These are phyloP conservation scores for Eutrema salsugineum DNA, from an alignment of 441 rosid genomes.

Conservation along the genomic window DNA sequence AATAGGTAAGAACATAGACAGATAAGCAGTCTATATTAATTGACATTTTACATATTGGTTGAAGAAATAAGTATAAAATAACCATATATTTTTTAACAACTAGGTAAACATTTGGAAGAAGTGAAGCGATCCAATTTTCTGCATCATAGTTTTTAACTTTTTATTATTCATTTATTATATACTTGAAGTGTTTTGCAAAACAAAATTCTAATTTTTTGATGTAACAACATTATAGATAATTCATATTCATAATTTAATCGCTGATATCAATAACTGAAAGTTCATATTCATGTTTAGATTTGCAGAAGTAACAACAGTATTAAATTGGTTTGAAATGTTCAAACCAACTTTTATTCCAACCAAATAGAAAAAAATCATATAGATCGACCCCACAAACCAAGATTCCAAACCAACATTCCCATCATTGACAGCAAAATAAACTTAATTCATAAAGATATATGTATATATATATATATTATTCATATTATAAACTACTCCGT, in stretches of 20 bases:
- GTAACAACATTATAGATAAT: background rate
- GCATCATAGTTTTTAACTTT: too few species aligned
- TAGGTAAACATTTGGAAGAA: background rate
- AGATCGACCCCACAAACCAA: conserved; percentile 25
- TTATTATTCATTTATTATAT: background rate
- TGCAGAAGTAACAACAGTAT: background rate
- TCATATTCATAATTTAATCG: background rate
- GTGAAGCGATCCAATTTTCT: background rate
- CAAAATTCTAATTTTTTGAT: background rate
- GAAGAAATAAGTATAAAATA: background rate
- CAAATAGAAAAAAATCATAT: conserved; percentile 5
- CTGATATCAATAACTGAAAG: background rate
- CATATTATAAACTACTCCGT: background rate
- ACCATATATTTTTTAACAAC: background rate
- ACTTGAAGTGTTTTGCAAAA: background rate
- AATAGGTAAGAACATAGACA: background rate
- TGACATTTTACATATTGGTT: background rate
- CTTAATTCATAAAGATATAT: background rate
- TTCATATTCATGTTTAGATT: background rate
- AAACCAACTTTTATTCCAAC: conserved; percentile 21
- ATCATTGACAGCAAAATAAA: conserved; percentile 28
- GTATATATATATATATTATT: background rate
- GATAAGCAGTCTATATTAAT: background rate
- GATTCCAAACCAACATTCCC: conserved; percentile 31
- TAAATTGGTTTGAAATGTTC: conserved; percentile 15